Evolutionary conservation across 768 basidiomycete species (phyloP), one percentile per base, ranked within the genome.

Genomic region (Bullera alba): DNA sequence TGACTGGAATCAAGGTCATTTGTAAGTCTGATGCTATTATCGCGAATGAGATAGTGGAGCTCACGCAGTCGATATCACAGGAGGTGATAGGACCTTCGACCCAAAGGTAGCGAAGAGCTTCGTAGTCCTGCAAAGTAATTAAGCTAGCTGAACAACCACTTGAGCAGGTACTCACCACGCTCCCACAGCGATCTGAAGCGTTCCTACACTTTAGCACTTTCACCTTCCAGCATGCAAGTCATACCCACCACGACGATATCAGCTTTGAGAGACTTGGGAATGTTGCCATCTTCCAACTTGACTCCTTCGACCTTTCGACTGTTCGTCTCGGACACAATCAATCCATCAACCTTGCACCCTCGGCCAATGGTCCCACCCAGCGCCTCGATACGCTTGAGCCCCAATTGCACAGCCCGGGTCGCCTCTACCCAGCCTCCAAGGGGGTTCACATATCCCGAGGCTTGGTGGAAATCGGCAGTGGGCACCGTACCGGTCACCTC

Each of bases 351-450:
- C 25, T 77, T 73, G 57, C 80, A 82, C 2, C 82, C 82, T 0
- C 77, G 55, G 3, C 83, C 23, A 27, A 93, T 72, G 21, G 73
- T 77, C 0, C 82, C 88, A 0, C 83, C 83, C 36, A 82, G 74
- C 12, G 74, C 62, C n/a, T 67, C 63, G 4, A 93, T 81, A 37
- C 76, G 79, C 25, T 72, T 64, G 44, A 83, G 78, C 51, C 86
- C 72, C 8, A 77, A 64, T 2, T 70, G 60, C 7, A 89, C 62
- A 2, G 84, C 87, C 63, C 83, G 79, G 0, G 78, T 76, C 1
- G 91, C 87, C 62, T 84, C 77, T 2, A 80, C 87, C 91, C 91
- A 96, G 10, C 91, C 91, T 1, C 85, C 81, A 32, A 86, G 82
- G 6, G 74, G 75, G 61, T 90, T 93, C 38, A 85, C 58, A 63